Evolutionary conservation across 1,284 basidiomycete genomes (phyloP).

Genomic region (Microbotryum saponariae): DNA sequence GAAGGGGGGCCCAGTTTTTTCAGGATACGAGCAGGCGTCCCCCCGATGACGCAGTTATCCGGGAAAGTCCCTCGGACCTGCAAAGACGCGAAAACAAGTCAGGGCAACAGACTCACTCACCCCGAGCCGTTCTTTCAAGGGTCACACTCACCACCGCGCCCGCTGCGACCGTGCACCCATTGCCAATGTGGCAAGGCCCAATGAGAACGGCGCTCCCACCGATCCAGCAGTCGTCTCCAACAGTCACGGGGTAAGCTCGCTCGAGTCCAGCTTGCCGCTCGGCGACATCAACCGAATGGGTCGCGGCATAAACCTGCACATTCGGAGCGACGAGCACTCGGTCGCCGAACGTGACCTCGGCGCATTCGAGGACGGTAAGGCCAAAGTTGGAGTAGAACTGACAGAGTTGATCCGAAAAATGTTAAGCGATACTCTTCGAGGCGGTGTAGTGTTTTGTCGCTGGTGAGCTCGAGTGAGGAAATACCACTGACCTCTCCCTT

Average conservation of each 20-base stretch:
- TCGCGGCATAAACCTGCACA: constrained; percentile 34
- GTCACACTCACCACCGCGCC: constrained; percentile 14
- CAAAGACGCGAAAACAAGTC: neutral
- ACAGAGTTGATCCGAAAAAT: neutral
- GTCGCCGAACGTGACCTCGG: constrained; percentile 26
- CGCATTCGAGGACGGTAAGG: constrained; percentile 20
- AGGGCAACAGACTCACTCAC: no score
- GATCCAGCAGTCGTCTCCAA: constrained; percentile 35
- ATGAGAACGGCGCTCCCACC: constrained; percentile 27
- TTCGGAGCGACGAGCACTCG: constrained; percentile 21
- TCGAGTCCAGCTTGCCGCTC: constrained; percentile 31
- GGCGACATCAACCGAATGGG: constrained; percentile 24
- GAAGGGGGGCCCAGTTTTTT: constrained; percentile 8
- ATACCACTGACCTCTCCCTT: constrained; percentile 4
- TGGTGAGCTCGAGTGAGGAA: no score
- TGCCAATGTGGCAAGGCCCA: constrained; percentile 24
- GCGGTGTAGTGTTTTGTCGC: no score
- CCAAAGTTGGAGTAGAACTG: constrained; percentile 32
- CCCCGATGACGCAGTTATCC: constrained; percentile 25
- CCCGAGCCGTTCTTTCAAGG: no score
- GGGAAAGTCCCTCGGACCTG: constrained; percentile 24
- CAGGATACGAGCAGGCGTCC: constrained; percentile 18
- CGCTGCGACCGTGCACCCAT: constrained; percentile 25
- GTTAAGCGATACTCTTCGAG: no score
- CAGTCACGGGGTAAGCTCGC: constrained; percentile 33